Evolutionary conservation across 177 flowering plant genomes (phyloP), one percentile per base, ranked within the genome.

Genomic region (Telopea speciosissima): DNA sequence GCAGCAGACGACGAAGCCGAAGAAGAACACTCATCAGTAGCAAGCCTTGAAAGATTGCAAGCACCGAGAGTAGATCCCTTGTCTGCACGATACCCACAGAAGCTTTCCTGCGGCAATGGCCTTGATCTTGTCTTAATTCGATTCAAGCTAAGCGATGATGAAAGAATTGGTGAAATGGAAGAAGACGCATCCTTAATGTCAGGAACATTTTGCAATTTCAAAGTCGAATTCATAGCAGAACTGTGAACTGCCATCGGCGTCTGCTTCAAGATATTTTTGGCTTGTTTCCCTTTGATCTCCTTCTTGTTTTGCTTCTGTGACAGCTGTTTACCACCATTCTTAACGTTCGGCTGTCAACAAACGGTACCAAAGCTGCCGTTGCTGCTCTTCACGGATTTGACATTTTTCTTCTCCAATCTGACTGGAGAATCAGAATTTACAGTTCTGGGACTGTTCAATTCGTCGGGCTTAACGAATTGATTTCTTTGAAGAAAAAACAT

Each of bases 121-220:
- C 97, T 97, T 3, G 99, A 96, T 78, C 98, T 80, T 31, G 98
- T 93, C 84, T 96, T 96, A 4, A 96, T 96, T 85, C 87, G 76
- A 73, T 93, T 90, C 83, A 96, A 71, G 33, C 98, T 97, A 59
- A 93, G 75, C 2, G 97, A 91, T 1, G 98, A 91, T 4, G 97
- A 96, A 73, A 91, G 70, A 14, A 93, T 81, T 6, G 97, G 97
- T 7, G 97, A 86, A 9, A 85, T 85, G 13, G 87, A 63, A 0
- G 81, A 64, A 10, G 68, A 14, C 52, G 22, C 71, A 25, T 66
- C 71, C 74, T 63, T 75, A 42, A 59, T 78, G 45, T 74, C 79
- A 52, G 70, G 63, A n/a, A 63, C 68, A 59, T 66, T 75, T 70
- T 69, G 70, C 58, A 72, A 52, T 42, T 70, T 68, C 14, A 72